phyloP scores from a whole-genome alignment of 2,329 filamentous ascomycete genomes.

The Pleurostoma richardsiae region DNA sequence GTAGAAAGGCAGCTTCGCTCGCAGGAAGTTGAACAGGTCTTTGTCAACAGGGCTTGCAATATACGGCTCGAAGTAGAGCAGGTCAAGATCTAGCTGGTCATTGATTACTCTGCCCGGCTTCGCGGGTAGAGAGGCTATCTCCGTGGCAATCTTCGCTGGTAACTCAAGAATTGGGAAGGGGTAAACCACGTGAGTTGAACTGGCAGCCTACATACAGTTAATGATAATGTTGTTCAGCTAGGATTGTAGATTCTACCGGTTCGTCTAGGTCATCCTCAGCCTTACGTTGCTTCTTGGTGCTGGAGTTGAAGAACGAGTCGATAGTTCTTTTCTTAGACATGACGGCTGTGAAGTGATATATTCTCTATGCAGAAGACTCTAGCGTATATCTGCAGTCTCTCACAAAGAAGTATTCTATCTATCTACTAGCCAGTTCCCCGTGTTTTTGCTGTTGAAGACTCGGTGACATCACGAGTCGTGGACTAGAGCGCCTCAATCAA shows the following conservation, averaged over 20 bases:
- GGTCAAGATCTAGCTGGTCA: conserved; percentile 65
- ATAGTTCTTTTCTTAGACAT: conserved; percentile 56
- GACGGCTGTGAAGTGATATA: not conserved
- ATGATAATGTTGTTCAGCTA: conserved; percentile 1
- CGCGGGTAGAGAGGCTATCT: conserved; percentile 41
- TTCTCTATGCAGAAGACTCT: too few species aligned
- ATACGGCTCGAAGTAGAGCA: conserved; percentile 73
- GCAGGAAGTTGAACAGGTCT: conserved; percentile 65
- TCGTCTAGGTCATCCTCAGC: not conserved
- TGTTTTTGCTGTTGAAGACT: not conserved
- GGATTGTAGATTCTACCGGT: not conserved
- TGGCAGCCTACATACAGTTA: conserved; percentile 11
- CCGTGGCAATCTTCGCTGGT: conserved; percentile 27
- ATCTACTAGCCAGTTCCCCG: too few species aligned
- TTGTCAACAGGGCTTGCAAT: conserved; percentile 51
- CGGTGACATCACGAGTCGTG: conserved; percentile 8
- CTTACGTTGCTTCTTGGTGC: conserved; percentile 27
- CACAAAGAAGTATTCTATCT: too few species aligned
- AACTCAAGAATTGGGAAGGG: conserved; percentile 45
- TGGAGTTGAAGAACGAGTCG: conserved; percentile 61
- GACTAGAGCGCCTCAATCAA: conserved; percentile 1
- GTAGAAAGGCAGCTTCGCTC: conserved; percentile 69
- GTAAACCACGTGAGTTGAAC: conserved; percentile 39
- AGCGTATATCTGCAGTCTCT: too few species aligned
- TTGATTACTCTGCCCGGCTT: conserved; percentile 51